Evolutionary conservation across 345 rosid species (phyloP).

Genomic region (Eucalyptus pumila): DNA sequence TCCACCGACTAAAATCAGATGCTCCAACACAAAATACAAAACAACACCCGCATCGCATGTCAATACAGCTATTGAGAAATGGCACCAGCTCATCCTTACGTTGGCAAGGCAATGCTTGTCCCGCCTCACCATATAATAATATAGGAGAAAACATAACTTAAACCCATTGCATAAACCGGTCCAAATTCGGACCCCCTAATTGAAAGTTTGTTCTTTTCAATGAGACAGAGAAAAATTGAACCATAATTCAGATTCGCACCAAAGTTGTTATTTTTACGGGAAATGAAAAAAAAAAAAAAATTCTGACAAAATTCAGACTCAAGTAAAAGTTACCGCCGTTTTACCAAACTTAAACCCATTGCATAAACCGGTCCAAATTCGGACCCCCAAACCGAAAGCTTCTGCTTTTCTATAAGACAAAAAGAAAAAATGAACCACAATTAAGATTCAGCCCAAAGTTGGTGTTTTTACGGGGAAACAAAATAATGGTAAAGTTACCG

Average conservation of each 20-base stretch:
- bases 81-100: not conserved
- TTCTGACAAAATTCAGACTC: too few species aligned
- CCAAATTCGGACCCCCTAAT: not conserved
- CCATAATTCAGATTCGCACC: not conserved
- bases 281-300: too few species aligned
- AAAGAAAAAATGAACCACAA: not conserved
- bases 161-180: not conserved
- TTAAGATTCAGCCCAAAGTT: not conserved
- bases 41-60: not conserved
- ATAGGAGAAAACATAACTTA: not conserved
- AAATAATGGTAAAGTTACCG: not conserved
- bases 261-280: not conserved
- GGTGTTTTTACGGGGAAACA: not conserved
- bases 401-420: not conserved
- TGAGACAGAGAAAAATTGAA: not conserved
- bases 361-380: too few species aligned
- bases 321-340: accelerated
- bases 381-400: not conserved
- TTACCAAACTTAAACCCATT: too few species aligned
- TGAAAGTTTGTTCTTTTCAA: not conserved
- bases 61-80: not conserved
- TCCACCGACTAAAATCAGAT: not conserved
- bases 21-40: not conserved
- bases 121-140: not conserved
- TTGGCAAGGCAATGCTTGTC: not conserved